phyloP scores from a whole-genome alignment of 2,329 filamentous ascomycete genomes.

The Pseudocercospora fuligena region DNA sequence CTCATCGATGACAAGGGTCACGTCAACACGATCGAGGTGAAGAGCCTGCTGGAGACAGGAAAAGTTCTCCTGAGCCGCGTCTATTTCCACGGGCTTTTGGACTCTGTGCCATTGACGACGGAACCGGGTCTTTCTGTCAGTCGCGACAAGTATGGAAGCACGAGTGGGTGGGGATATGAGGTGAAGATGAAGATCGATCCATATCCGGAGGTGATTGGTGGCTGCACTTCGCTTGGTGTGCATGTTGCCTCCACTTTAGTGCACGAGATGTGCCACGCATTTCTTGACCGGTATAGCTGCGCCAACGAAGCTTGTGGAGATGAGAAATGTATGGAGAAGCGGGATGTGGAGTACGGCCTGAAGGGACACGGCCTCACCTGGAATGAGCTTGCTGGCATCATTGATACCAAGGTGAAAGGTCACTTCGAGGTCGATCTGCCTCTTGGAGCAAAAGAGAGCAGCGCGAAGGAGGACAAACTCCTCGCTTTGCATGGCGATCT shows the following conservation, averaged over 20 bases:
- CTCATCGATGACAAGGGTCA: too few relatives aligned
- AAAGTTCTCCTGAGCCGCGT: too few relatives aligned
- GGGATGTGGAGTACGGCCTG: neutral
- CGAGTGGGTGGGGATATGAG: too few relatives aligned
- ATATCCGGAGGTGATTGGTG: too few relatives aligned
- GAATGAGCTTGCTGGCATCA: neutral
- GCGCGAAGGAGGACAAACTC: neutral
- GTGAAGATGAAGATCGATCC: too few relatives aligned
- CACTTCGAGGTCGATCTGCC: neutral
- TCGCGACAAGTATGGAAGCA: too few relatives aligned
- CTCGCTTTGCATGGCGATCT: neutral
- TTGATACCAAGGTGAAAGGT: neutral
- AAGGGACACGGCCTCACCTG: neutral
- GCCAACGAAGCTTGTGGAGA: neutral
- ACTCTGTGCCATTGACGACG: too few relatives aligned
- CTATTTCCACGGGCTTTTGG: too few relatives aligned
- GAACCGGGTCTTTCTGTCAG: too few relatives aligned
- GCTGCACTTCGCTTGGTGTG: too few relatives aligned
- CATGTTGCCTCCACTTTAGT: neutral
- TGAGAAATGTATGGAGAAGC: neutral
- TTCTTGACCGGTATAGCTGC: neutral
- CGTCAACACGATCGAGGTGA: too few relatives aligned
- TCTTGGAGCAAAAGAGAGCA: neutral
- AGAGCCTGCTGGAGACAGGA: too few relatives aligned
- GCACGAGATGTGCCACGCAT: conserved; percentile 9